Conservation (phyloP, 805 yeast species). For the Cyberlindnera sargentensis region DNA sequence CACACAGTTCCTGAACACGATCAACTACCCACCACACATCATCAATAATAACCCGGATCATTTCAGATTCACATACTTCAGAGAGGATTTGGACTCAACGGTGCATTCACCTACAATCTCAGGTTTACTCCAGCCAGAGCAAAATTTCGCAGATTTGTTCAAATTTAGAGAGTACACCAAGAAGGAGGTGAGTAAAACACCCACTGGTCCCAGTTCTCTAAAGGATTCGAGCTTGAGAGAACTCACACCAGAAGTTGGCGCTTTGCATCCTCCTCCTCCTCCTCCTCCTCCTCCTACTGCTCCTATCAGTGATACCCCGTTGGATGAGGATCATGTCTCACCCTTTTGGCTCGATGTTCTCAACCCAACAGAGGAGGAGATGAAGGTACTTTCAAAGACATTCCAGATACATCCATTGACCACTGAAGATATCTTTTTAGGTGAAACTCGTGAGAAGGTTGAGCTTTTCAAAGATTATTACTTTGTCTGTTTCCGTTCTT, state of each 20-base stretch:
- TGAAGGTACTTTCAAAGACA: constrained; percentile 84
- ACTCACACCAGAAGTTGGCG: not conserved
- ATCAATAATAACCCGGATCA: constrained; percentile 42
- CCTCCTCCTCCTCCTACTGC: too few relatives aligned
- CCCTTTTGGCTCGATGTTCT: constrained; percentile 94
- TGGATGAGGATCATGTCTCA: constrained; percentile 31
- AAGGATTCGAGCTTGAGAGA: constrained; percentile 1
- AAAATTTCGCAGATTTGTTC: constrained; percentile 56
- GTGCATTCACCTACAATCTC: constrained; percentile 85
- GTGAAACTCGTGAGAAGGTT: constrained; percentile 93
- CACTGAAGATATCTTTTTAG: constrained; percentile 88
- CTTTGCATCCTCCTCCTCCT: not conserved
- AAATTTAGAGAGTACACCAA: constrained; percentile 32
- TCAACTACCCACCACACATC: constrained; percentile 37
- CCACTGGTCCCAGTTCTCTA: constrained; percentile 9
- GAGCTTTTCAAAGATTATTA: constrained; percentile 88
- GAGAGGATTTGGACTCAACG: constrained; percentile 85
- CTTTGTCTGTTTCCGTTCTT: constrained; percentile 81
- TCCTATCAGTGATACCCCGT: not conserved
- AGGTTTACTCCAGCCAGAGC: constrained; percentile 63
- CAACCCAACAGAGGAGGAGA: constrained; percentile 93
- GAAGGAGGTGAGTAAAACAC: constrained; percentile 3
- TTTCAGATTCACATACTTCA: constrained; percentile 82
- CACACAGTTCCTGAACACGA: constrained; percentile 19
- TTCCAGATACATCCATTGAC: constrained; percentile 96